Evolutionary conservation across 2,329 filamentous ascomycete genomes (phyloP).

Genomic region (Monosporascus sp.): DNA sequence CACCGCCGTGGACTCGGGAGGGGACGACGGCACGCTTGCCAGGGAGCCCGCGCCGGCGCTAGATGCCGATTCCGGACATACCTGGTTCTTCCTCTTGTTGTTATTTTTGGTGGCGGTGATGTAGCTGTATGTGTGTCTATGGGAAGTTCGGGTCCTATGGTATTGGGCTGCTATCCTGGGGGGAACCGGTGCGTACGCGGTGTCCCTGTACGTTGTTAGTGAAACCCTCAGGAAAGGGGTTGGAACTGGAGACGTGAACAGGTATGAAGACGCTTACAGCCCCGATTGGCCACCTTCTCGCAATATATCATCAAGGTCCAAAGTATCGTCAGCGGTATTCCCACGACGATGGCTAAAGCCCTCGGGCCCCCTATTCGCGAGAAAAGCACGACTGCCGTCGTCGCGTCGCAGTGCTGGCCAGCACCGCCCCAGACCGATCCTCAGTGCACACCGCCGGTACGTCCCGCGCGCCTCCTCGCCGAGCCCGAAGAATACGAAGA

Average conservation of each 20-base stretch:
- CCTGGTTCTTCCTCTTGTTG: background rate
- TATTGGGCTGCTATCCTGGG: background rate
- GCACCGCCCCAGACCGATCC: constrained; percentile 8
- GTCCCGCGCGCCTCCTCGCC: constrained; percentile 48
- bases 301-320: background rate
- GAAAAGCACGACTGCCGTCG: background rate
- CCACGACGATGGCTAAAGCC: background rate
- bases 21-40: background rate
- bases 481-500: constrained; percentile 51
- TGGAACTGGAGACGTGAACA: too few relatives aligned
- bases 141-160: background rate
- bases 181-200: background rate
- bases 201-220: background rate
- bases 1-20: background rate
- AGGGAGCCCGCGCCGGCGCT: background rate
- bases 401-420: constrained; percentile 1
- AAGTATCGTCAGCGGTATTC: background rate
- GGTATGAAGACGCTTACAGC: background rate
- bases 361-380: background rate
- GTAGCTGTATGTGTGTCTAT: background rate
- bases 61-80: background rate
- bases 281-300: background rate
- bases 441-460: constrained; percentile 32
- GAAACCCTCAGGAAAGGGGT: too few relatives aligned
- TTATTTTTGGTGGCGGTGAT: background rate